Base-by-base conservation (phyloP, 108 stramenopile genomes). In the Parietichytrium sp. region DNA sequence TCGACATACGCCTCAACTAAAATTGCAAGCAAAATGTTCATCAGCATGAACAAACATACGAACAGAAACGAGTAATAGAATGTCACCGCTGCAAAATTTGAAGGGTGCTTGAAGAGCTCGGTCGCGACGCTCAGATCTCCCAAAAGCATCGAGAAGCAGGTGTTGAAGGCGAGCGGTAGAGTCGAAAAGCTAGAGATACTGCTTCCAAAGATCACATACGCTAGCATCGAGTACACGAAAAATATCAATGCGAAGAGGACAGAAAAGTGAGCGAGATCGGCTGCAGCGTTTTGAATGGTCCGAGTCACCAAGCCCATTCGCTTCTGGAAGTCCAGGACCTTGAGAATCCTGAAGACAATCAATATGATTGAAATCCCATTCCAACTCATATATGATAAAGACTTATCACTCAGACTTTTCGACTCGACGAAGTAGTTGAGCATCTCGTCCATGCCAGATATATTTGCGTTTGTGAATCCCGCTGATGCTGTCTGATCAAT, bases 1-100 rank as follows among this genome's bases (percentile, higher is more conserved):
- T 72, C 61, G 3, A 72, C 61, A 45, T 42, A 81, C 8, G 53
- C 80, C 1, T 81, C 80, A 25, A 81, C 80, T n/a, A 81, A 25
- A 26, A 81, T 81, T 6, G 80, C 80, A 29, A 81, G 54, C 16
- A 81, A 26, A 29, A 81, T 45, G 30, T 81, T 81, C 53, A 81
- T 26, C 15, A 81, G 54, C 18, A 81, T 51, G 54, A 81, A 81
- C 38, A 48, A 81, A 42, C 23, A 52, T 16, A 81, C 33, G 29
- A 54, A 53, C n/a, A 81, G 53, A 54, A 52, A 81, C 50, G 52
- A 54, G 36, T 54, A 81, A 42, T 31, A 81, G 53, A 81, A 81
- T 4, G 42, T 6, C 79, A 51, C 16, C 18, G 50, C 79, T 23
- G 79, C 51, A 27, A 30, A n/a, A 16, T 29, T 18, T 16, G 29